phyloP scores from a whole-genome alignment of 1,284 basidiomycete species.

The Pseudozyma sp. region DNA sequence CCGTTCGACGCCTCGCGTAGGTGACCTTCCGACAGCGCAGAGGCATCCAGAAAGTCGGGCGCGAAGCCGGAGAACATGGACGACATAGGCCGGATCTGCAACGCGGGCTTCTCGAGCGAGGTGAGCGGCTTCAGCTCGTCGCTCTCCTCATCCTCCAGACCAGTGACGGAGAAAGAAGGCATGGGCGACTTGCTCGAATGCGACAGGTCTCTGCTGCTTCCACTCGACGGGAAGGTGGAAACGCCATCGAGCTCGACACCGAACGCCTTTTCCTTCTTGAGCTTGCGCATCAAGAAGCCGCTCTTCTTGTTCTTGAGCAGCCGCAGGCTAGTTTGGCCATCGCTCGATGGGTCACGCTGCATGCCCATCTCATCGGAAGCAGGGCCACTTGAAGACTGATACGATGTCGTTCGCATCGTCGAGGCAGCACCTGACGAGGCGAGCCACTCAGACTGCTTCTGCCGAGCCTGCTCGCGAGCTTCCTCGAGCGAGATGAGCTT shows the following conservation, averaged over 20 bases:
- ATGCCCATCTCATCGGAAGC: slow-evolving; percentile 26
- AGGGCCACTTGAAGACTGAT: slow-evolving; percentile 14
- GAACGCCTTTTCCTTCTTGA: slow-evolving; percentile 57
- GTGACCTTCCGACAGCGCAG: slow-evolving; percentile 37
- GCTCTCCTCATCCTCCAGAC: slow-evolving; percentile 30
- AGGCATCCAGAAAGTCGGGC: slow-evolving; percentile 50
- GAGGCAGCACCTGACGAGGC: slow-evolving; percentile 20
- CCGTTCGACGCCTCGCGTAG: slow-evolving; percentile 21
- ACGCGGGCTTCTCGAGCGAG: slow-evolving; percentile 39
- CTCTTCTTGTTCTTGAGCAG: slow-evolving; percentile 62
- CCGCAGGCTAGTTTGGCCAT: slow-evolving; percentile 27
- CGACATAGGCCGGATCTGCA: slow-evolving; percentile 53
- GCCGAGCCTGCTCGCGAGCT: slow-evolving; percentile 50
- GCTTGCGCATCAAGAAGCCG: slow-evolving; percentile 54
- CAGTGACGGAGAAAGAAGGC: slow-evolving; percentile 48
- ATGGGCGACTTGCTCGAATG: slow-evolving; percentile 30
- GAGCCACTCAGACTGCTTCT: slow-evolving; percentile 50
- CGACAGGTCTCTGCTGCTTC: slow-evolving; percentile 26
- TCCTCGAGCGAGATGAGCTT: slow-evolving; percentile 62
- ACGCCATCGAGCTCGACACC: slow-evolving; percentile 40
- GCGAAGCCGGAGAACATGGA: slow-evolving; percentile 59
- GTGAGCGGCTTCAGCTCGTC: slow-evolving; percentile 22
- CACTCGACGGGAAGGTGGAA: slow-evolving; percentile 34
- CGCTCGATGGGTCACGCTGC: slow-evolving; percentile 28
- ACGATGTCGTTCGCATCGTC: slow-evolving; percentile 16